Evolutionary conservation across 257 asterid genomes (phyloP), one percentile per base, ranked within the genome.

Genomic region (Echium plantagineum): DNA sequence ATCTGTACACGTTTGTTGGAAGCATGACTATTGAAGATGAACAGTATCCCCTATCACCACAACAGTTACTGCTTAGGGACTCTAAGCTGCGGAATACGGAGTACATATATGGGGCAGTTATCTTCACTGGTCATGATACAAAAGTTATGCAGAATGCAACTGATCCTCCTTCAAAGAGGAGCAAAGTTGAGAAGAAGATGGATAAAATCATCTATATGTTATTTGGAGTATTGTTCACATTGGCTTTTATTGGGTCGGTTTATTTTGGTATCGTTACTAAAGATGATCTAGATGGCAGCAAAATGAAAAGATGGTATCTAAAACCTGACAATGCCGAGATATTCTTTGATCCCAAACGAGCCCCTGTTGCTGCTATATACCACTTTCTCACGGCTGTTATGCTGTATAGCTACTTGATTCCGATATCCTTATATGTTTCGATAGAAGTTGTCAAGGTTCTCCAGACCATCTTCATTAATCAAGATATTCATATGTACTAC

Each of bases 121-220:
- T 87, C 55, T 90, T 90, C 78, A 87, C 96, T 2, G 97, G 97
- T 55, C 94, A 81, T 57, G 97, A 87, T 61, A 90, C 96, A 1
- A 90, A 90, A 77, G 97, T 87, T 54, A 90, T 90, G 35, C 97
- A 90, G 63, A 90, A 90, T 63, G 78, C 97, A 0, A 90, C 97
- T 0, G 87, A 78, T 12, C 89, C 97, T 38, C 97, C 96, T 7
- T 91, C 98, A 6, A 91, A 91, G 72, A 80, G 98, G 61, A 91
- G 98, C 82, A 84, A 68, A 48, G 69, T 91, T 9, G 98, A 91
- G 89, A 91, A 63, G 75, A 84, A 80, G 71, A 91, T 88, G 98
- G 96, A 91, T 55, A 91, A 72, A 47, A 81, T 91, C 64, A 80
- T 91, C 63, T 91, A 88, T 75, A 71, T 87, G 63, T 69, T 91